Evolutionary conservation across 2,329 filamentous ascomycete genomes (phyloP).

Genomic region (Hymenoscyphus fraxineus): DNA sequence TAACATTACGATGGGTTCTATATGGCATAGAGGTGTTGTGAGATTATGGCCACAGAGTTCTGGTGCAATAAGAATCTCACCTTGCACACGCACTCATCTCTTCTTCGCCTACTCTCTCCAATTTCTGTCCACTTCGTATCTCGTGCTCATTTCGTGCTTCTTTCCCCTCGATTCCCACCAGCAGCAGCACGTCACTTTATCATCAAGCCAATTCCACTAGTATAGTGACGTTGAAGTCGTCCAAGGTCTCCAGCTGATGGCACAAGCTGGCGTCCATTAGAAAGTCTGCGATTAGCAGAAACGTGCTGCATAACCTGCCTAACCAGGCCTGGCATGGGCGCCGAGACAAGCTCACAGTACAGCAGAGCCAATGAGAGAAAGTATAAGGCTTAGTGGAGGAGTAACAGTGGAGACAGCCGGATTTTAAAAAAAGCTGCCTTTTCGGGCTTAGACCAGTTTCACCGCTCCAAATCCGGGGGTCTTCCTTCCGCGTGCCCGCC

Average conservation of each 20-base stretch:
- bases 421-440: background rate
- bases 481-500: background rate
- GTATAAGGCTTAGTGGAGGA: background rate
- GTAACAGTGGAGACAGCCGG: background rate
- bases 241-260: background rate
- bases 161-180: no score
- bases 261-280: background rate
- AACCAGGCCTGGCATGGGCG: background rate
- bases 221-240: background rate
- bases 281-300: background rate
- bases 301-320: background rate
- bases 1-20: background rate
- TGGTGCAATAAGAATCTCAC: background rate
- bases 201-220: background rate
- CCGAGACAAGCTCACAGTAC: background rate
- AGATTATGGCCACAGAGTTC: background rate
- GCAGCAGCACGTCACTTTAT: background rate
- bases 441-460: background rate
- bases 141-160: no score
- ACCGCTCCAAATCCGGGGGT: background rate
- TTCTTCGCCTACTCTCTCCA: background rate
- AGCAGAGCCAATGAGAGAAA: background rate
- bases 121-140: background rate
- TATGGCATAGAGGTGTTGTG: background rate
- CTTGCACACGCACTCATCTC: background rate